Evolutionary conservation across 139 green algal genomes (phyloP).

Genomic region (Prasinococcaceae sp.): DNA sequence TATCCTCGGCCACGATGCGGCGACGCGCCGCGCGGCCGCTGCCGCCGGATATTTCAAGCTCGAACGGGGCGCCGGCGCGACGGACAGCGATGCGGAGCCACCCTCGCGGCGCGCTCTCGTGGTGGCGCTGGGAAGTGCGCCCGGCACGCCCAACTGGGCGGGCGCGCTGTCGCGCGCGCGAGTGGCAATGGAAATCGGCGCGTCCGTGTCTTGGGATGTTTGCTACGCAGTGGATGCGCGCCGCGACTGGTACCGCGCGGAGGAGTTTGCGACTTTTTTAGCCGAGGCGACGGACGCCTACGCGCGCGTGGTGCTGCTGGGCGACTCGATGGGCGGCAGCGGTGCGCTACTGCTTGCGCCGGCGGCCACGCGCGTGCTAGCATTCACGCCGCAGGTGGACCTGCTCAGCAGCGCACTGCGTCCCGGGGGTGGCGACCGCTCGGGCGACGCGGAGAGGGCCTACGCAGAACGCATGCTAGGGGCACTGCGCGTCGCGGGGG

Average conservation of each 20-base stretch:
- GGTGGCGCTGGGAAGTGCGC: conserved; percentile 80
- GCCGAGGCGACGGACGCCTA: conserved; percentile 29
- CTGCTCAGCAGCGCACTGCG: conserved; percentile 42
- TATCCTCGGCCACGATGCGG: too few relatives aligned
- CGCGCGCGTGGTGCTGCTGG: conserved; percentile 59
- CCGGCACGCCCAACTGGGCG: conserved; percentile 87
- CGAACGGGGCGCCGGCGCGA: too few relatives aligned
- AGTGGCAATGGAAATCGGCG: neutral
- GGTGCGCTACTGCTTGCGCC: conserved; percentile 59
- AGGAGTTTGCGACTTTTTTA: neutral
- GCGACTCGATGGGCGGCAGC: conserved; percentile 83
- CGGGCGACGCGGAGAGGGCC: neutral
- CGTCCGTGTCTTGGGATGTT: conserved; percentile 17
- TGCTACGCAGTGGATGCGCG: conserved; percentile 22
- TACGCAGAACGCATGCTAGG: neutral
- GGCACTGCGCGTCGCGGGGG: neutral
- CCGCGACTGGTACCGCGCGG: conserved; percentile 20
- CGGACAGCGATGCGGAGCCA: too few relatives aligned
- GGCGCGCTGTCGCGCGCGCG: conserved; percentile 40
- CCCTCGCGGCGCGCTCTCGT: too few relatives aligned
- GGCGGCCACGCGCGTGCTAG: conserved; percentile 57
- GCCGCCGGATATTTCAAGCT: too few relatives aligned
- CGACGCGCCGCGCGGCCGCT: too few relatives aligned
- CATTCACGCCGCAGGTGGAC: conserved; percentile 80
- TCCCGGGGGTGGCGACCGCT: neutral